Evolutionary conservation across 441 rosid species (phyloP).

Genomic region (Arabidopsis lyrata): DNA sequence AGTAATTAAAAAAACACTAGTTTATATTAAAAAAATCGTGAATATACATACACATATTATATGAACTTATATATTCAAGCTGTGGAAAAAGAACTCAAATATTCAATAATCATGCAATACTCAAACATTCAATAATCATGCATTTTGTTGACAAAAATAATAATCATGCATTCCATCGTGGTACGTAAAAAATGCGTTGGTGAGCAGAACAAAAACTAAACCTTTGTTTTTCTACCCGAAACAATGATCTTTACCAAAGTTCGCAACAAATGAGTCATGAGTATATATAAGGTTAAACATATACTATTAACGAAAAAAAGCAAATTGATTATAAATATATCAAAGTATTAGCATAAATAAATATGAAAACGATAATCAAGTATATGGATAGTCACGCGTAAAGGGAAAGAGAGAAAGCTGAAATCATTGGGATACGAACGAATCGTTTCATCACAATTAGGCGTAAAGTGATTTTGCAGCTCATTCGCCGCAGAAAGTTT

Average conservation of each 20-base stretch:
- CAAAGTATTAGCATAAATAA: slow-evolving; percentile 8
- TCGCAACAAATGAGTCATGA: neutral
- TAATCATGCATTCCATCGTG: neutral
- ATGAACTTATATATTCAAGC: neutral
- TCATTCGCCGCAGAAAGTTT: slow-evolving; percentile 49
- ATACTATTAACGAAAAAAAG: neutral
- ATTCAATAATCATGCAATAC: no score
- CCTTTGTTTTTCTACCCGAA: neutral
- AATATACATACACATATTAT: no score
- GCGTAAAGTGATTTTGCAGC: slow-evolving; percentile 48
- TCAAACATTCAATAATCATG: no score
- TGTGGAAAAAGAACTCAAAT: neutral
- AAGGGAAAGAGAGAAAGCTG: slow-evolving; percentile 47
- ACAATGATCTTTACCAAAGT: neutral
- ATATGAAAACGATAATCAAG: slow-evolving; percentile 4
- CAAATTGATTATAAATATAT: neutral
- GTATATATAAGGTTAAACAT: neutral
- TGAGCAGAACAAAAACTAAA: neutral
- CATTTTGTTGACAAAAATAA: no score
- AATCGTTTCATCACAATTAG: slow-evolving; percentile 43
- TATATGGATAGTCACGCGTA: slow-evolving; percentile 58
- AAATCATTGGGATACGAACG: slow-evolving; percentile 50
- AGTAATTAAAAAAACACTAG: slow-evolving; percentile 10
- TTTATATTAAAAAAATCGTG: no score
- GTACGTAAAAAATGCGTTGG: neutral